phyloP scores from a whole-genome alignment of 2,329 filamentous ascomycete genomes.

The Calonectria pauciramosa region DNA sequence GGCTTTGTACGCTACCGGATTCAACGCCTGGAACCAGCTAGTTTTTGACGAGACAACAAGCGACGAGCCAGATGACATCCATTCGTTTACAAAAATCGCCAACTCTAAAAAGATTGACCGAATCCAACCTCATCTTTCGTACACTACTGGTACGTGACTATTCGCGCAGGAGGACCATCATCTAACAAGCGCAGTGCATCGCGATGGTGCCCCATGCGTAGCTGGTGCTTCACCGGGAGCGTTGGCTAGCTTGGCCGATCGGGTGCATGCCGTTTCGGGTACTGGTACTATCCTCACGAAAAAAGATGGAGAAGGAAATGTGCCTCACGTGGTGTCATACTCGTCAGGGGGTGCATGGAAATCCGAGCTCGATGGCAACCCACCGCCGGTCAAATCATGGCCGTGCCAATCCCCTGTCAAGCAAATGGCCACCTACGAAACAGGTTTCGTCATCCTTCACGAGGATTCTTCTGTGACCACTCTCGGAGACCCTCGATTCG shows the following conservation, averaged over 20 bases:
- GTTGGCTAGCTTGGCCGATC: conserved; percentile 20
- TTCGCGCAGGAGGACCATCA: background rate
- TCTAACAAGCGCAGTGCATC: conserved; percentile 35
- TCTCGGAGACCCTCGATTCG: conserved; percentile 71
- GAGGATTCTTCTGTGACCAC: conserved; percentile 62
- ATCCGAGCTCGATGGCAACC: conserved; percentile 6
- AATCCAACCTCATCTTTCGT: conserved; percentile 55
- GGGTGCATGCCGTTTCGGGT: conserved; percentile 32
- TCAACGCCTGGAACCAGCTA: conserved; percentile 72
- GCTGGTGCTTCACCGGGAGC: conserved; percentile 31
- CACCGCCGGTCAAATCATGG: conserved; percentile 43
- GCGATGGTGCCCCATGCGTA: conserved; percentile 34
- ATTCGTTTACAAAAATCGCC: conserved; percentile 59
- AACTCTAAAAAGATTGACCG: conserved; percentile 51
- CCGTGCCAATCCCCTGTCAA: conserved; percentile 43
- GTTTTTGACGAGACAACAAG: conserved; percentile 47
- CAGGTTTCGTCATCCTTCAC: conserved; percentile 64
- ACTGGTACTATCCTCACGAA: conserved; percentile 26
- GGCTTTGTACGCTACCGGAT: conserved; percentile 68
- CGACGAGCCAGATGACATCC: conserved; percentile 61
- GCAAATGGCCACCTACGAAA: conserved; percentile 62
- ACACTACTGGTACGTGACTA: conserved; percentile 59
- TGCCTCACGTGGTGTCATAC: conserved; percentile 33
- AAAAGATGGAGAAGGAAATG: conserved; percentile 1
- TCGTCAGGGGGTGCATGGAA: conserved; percentile 39